These are phyloP conservation scores for Drechslerella dactyloides DNA, from an alignment of 2,329 filamentous ascomycete genomes.

Conservation along the genomic window DNA sequence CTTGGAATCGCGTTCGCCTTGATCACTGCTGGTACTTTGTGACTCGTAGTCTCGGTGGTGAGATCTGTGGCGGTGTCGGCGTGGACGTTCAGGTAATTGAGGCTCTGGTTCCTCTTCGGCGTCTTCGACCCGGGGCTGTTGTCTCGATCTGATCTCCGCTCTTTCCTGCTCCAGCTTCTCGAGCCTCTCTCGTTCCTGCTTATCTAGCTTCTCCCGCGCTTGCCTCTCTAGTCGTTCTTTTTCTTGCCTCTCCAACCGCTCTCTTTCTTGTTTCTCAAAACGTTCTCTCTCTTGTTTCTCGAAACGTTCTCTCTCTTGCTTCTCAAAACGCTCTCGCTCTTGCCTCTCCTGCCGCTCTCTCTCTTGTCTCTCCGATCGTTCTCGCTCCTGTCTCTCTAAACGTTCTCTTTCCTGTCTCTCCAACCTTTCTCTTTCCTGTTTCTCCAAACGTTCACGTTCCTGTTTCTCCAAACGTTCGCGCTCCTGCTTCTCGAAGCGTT, in stretches of 20 bases:
- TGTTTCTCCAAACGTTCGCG: neutral
- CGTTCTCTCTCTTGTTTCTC: neutral
- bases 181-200: neutral
- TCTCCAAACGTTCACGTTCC: neutral
- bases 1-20: conserved; percentile 21
- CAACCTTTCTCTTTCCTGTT: neutral
- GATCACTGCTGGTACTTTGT: conserved; percentile 34
- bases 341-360: neutral
- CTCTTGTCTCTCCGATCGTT: neutral
- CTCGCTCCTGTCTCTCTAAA: conserved; percentile 13
- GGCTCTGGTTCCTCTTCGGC: neutral
- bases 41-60: conserved; percentile 27
- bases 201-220: too few species aligned
- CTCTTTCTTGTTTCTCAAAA: neutral
- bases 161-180: neutral
- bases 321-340: neutral
- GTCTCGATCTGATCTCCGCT: too few species aligned
- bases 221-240: neutral
- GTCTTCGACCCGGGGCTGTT: neutral
- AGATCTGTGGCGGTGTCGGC: conserved; percentile 25
- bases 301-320: conserved; percentile 2
- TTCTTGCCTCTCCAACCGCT: neutral
- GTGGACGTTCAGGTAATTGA: neutral
- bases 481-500: neutral
- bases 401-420: neutral